These are phyloP conservation scores for Mycena epipterygia DNA, from an alignment of 768 basidiomycete genomes.

Conservation along the genomic window DNA sequence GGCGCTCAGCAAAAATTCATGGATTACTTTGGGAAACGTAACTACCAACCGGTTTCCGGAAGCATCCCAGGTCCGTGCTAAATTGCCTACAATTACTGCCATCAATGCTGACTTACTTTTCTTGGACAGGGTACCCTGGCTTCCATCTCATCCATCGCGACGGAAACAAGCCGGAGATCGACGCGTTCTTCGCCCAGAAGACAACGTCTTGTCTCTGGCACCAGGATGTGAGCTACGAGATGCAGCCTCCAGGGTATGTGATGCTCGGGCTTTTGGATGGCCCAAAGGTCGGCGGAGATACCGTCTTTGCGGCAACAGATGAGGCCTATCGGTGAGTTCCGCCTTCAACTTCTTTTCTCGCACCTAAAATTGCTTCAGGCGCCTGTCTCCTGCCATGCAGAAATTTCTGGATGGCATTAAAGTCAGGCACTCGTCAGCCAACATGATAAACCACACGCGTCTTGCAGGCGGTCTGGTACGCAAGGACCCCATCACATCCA, in stretches of 20 bases:
- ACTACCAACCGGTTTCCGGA: constrained; percentile 35
- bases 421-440: constrained; percentile 42
- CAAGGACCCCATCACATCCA: constrained; percentile 43
- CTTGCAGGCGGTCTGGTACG: constrained; percentile 42
- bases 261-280: constrained; percentile 39
- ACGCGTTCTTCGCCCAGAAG: constrained; percentile 37
- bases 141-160: constrained; percentile 41
- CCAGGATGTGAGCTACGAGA: constrained; percentile 41
- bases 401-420: constrained; percentile 33
- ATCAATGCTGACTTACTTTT: not conserved
- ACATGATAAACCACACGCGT: constrained; percentile 42
- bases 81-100: too few species aligned
- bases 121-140: constrained; percentile 28
- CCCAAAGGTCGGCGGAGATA: constrained; percentile 39
- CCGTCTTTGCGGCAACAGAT: constrained; percentile 38
- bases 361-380: not conserved
- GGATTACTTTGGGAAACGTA: constrained; percentile 26
- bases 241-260: constrained; percentile 40
- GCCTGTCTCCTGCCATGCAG: constrained; percentile 32
- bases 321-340: constrained; percentile 34
- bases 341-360: not conserved
- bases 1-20: constrained; percentile 26
- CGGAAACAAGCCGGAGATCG: constrained; percentile 36
- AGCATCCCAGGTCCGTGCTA: constrained; percentile 25
- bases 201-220: constrained; percentile 41